Evolutionary conservation across 495 filamentous ascomycete species (phyloP).

Genomic region (Apodospora peruviana): DNA sequence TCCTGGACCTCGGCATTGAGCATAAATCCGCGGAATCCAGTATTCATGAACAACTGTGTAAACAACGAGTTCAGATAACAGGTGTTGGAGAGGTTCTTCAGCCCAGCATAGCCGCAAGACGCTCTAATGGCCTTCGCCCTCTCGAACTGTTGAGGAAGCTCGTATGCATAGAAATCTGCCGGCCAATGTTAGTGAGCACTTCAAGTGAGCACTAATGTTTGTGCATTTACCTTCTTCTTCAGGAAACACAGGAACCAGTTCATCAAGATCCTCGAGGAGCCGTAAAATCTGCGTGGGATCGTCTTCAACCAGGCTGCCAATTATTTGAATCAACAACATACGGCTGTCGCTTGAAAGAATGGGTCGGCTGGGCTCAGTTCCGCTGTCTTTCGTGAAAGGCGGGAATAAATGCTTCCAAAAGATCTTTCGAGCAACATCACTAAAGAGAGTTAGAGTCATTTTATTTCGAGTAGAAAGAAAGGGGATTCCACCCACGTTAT

Average conservation of each 20-base stretch:
- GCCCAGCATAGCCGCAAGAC: slow-evolving; percentile 70
- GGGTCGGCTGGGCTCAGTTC: slow-evolving; percentile 20
- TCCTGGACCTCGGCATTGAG: slow-evolving; percentile 54
- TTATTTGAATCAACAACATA: slow-evolving; percentile 56
- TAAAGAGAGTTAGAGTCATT: slow-evolving; percentile 12
- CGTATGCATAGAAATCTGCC: slow-evolving; percentile 41
- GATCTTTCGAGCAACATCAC: slow-evolving; percentile 51
- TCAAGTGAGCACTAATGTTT: not conserved
- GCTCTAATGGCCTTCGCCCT: slow-evolving; percentile 65
- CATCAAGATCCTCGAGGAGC: slow-evolving; percentile 48
- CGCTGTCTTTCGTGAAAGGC: slow-evolving; percentile 36
- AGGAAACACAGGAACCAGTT: slow-evolving; percentile 34
- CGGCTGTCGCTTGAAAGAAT: slow-evolving; percentile 54
- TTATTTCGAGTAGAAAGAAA: not conserved
- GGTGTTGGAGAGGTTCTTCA: slow-evolving; percentile 89
- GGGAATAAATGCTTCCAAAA: slow-evolving; percentile 68
- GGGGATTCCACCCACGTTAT: not conserved
- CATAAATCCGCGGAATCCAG: slow-evolving; percentile 81
- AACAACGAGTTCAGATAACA: slow-evolving; percentile 97
- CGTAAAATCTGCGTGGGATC: slow-evolving; percentile 41
- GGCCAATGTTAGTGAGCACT: slow-evolving; percentile 5
- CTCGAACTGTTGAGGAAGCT: slow-evolving; percentile 56
- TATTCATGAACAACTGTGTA: slow-evolving; percentile 96
- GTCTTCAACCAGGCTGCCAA: slow-evolving; percentile 54
- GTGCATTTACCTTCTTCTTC: slow-evolving; percentile 24